phyloP scores from a whole-genome alignment of 2,329 filamentous ascomycete genomes.

The Helicocarpus griseus region DNA sequence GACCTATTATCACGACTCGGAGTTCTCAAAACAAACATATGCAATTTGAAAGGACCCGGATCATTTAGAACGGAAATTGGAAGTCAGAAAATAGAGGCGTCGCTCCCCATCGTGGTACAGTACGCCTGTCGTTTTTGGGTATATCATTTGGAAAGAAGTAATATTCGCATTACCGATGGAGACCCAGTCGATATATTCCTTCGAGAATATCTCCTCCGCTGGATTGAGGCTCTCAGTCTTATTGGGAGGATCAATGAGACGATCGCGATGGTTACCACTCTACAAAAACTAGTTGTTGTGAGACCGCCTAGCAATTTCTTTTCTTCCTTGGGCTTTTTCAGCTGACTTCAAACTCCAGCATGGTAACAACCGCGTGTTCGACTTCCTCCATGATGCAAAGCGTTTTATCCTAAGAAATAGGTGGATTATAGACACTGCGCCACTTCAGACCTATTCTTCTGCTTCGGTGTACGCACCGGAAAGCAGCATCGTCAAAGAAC shows the following conservation, averaged over 20 bases:
- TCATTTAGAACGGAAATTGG: not conserved
- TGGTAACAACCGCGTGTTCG: not conserved
- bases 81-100: not conserved
- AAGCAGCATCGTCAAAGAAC: constrained; percentile 17
- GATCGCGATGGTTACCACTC: not conserved
- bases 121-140: constrained; percentile 3
- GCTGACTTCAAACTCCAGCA: not conserved
- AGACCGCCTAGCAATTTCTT: not conserved
- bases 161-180: not conserved
- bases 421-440: constrained; percentile 20
- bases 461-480: constrained; percentile 24
- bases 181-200: constrained; percentile 3
- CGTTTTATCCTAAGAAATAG: constrained; percentile 22
- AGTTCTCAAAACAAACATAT: constrained; percentile 14
- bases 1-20: constrained; percentile 8
- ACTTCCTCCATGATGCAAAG: constrained; percentile 17
- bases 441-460: constrained; percentile 27
- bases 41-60: constrained; percentile 11
- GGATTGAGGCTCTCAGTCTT: constrained; percentile 15
- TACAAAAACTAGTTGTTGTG: not conserved
- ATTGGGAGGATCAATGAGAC: constrained; percentile 16
- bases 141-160: not conserved
- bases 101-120: not conserved
- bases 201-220: constrained; percentile 7
- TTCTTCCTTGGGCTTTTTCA: too few species aligned